phyloP scores from a whole-genome alignment of 352 stramenopile species.

The Pythium chondricola region DNA sequence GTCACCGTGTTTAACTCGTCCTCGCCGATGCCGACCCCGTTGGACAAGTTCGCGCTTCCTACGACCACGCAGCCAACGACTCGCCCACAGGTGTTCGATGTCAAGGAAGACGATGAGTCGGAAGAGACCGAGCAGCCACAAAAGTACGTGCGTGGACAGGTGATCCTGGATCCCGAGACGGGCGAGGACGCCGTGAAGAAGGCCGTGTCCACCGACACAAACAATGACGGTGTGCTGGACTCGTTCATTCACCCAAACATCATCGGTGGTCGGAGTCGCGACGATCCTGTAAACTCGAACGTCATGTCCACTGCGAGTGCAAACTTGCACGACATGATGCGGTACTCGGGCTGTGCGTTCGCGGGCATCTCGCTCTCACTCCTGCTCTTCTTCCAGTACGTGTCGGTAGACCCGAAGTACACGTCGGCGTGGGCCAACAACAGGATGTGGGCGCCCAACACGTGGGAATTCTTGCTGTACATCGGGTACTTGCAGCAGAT shows the following conservation, averaged over 20 bases:
- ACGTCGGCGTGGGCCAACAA: conserved; percentile 25
- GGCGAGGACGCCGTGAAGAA: background rate
- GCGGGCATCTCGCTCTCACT: conserved; percentile 59
- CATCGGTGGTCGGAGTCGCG: conserved; percentile 47
- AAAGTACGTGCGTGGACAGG: conserved; percentile 14
- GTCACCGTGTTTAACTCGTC: conserved; percentile 7
- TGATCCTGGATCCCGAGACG: background rate
- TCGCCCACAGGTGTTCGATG: background rate
- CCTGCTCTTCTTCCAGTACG: conserved; percentile 63
- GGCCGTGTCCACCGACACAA: background rate
- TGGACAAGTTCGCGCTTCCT: conserved; percentile 5
- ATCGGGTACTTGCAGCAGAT: conserved; percentile 67
- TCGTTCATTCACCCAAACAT: conserved; percentile 26
- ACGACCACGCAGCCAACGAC: background rate
- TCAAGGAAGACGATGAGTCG: background rate
- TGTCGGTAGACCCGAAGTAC: conserved; percentile 38
- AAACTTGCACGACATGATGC: conserved; percentile 51
- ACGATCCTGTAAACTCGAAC: conserved; percentile 39
- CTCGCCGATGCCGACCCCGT: background rate
- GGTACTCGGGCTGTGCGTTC: conserved; percentile 43
- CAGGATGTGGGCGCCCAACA: conserved; percentile 60
- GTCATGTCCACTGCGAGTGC: conserved; percentile 37
- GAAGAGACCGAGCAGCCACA: conserved; percentile 8
- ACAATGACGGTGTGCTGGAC: conserved; percentile 1
- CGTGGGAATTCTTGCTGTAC: conserved; percentile 71